Percentiles rank a stretch among this genome's conserved stretches.
These are phyloP conservation scores for Aspergillus bridgeri DNA, from an alignment of 495 filamentous ascomycete genomes.

Conservation along the genomic window DNA sequence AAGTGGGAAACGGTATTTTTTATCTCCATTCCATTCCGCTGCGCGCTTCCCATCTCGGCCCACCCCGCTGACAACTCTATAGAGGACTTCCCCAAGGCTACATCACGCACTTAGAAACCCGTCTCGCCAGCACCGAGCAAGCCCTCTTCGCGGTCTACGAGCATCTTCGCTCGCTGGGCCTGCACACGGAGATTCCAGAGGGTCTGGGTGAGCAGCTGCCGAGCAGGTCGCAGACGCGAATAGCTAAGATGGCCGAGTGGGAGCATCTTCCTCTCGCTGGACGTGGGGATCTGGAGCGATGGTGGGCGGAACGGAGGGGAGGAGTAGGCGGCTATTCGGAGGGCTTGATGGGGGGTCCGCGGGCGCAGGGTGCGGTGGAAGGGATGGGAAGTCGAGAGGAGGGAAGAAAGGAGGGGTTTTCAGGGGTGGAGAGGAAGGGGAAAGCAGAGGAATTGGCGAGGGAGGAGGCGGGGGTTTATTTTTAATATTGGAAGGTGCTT, in stretches of 20 bases:
- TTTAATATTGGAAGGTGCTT: no score
- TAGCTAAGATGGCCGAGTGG: slow-evolving; percentile 17
- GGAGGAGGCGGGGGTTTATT: neutral
- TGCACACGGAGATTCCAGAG: neutral
- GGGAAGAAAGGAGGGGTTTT: neutral
- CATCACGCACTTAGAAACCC: slow-evolving; percentile 22
- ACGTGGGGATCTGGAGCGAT: slow-evolving; percentile 12
- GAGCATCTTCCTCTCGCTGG: slow-evolving; percentile 12
- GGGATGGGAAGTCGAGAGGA: neutral
- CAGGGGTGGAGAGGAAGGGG: neutral
- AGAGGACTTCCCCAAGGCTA: slow-evolving; percentile 26
- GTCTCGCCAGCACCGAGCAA: slow-evolving; percentile 21
- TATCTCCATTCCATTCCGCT: neutral
- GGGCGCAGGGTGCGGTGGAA: neutral
- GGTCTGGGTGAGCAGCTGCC: neutral
- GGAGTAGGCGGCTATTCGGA: neutral
- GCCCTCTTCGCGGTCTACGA: slow-evolving; percentile 17
- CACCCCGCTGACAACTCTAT: neutral
- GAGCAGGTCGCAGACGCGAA: slow-evolving; percentile 4
- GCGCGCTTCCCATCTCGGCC: neutral
- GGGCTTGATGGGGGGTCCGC: neutral
- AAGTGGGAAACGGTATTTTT: slow-evolving; percentile 24
- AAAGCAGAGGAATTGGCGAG: neutral
- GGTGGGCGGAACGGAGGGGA: slow-evolving; percentile 15
- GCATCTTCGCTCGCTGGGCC: slow-evolving; percentile 12